Percentiles rank a stretch among this genome's conserved stretches.
These are phyloP conservation scores for Collybiopsis luxurians DNA, from an alignment of 768 basidiomycete genomes.

Conservation along the genomic window DNA sequence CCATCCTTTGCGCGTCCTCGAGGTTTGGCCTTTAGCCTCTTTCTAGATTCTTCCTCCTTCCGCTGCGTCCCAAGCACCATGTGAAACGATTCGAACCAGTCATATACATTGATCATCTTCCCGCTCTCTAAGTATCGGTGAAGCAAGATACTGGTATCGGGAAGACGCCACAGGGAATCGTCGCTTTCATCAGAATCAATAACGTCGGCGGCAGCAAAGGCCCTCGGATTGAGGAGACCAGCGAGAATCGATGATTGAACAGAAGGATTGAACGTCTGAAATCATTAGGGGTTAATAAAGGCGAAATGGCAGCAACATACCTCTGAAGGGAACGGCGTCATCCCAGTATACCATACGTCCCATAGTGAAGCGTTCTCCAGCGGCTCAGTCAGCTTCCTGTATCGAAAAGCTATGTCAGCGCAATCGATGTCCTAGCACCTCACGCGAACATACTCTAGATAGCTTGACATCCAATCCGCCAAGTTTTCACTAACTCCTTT, in stretches of 20 bases:
- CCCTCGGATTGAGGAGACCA: conserved; percentile 58
- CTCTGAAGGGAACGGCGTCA: conserved; percentile 63
- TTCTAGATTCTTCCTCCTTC: conserved; percentile 17
- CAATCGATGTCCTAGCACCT: background rate
- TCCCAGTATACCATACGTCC: conserved; percentile 74
- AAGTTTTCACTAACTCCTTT: conserved; percentile 26
- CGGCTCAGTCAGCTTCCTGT: conserved; percentile 40
- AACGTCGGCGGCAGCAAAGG: conserved; percentile 29
- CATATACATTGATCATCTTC: conserved; percentile 81
- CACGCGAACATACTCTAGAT: conserved; percentile 45
- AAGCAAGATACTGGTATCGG: conserved; percentile 78
- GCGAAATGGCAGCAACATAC: conserved; percentile 27
- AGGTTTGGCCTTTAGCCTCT: background rate
- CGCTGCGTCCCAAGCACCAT: conserved; percentile 61
- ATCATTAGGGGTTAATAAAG: background rate
- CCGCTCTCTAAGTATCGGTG: conserved; percentile 75
- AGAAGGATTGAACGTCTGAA: conserved; percentile 68
- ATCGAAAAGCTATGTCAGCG: background rate
- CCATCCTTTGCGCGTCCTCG: background rate
- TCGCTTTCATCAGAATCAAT: conserved; percentile 15
- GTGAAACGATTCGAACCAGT: conserved; percentile 83
- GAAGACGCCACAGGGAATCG: conserved; percentile 47
- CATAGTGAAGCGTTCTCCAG: conserved; percentile 55
- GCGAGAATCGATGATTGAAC: conserved; percentile 58
- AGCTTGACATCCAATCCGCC: conserved; percentile 49